Conservation (phyloP, 495 filamentous ascomycete genomes). For the Extremus antarcticus region DNA sequence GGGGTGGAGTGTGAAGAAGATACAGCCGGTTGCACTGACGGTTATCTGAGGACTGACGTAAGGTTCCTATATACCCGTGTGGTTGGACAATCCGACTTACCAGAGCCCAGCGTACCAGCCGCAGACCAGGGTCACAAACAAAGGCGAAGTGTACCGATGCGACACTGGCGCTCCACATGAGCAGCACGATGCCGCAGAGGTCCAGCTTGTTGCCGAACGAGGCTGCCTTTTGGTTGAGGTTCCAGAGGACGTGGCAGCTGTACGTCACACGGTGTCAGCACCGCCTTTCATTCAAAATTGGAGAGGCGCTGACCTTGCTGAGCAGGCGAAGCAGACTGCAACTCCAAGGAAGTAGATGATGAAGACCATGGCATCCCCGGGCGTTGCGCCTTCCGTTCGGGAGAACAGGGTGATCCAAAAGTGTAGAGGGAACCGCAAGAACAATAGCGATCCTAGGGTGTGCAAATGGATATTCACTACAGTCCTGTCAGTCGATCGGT, state of each 20-base stretch:
- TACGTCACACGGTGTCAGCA: conserved; percentile 15
- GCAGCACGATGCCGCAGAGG: conserved; percentile 41
- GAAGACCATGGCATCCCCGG: conserved; percentile 36
- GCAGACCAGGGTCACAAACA: conserved; percentile 29
- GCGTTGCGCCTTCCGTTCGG: conserved; percentile 25
- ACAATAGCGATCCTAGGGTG: conserved; percentile 37
- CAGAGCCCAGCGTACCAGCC: conserved; percentile 31
- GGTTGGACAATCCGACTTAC: conserved; percentile 18
- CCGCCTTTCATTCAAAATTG: neutral
- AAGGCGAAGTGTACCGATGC: conserved; percentile 45
- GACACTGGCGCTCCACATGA: conserved; percentile 44
- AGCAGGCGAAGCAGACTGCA: conserved; percentile 41
- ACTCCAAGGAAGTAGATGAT: conserved; percentile 40
- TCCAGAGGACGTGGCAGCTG: conserved; percentile 41
- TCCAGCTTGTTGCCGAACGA: conserved; percentile 37
- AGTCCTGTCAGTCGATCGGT: neutral
- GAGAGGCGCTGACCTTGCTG: conserved; percentile 29
- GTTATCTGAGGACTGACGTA: conserved; percentile 13
- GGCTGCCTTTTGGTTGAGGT: conserved; percentile 35
- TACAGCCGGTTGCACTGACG: conserved; percentile 26
- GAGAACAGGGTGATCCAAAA: conserved; percentile 29
- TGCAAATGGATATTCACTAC: conserved; percentile 46
- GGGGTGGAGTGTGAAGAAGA: conserved; percentile 30
- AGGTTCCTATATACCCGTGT: neutral
- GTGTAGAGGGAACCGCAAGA: conserved; percentile 31